Evolutionary conservation across 345 rosid genomes (phyloP).

Genomic region (Rhizophora mangle): DNA sequence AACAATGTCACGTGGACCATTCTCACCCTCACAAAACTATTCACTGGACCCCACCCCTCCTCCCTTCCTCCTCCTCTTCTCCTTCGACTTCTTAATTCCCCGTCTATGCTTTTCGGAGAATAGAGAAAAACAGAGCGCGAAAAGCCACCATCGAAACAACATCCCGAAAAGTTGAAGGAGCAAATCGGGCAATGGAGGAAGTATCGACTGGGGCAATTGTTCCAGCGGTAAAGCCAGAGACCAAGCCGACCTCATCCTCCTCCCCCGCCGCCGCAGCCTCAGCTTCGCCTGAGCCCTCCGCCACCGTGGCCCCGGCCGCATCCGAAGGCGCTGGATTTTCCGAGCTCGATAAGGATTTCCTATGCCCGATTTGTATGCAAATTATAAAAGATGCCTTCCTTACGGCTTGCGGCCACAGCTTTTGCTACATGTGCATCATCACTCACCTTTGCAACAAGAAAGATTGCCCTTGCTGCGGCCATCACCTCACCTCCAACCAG

Average conservation of each 20-base stretch:
- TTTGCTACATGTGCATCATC: slow-evolving; percentile 93
- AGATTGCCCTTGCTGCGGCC: slow-evolving; percentile 94
- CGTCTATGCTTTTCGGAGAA: not conserved
- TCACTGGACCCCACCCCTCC: slow-evolving; percentile 17
- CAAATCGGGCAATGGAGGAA: slow-evolving; percentile 21
- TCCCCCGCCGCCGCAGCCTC: no score
- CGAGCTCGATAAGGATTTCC: slow-evolving; percentile 62
- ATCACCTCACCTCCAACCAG: slow-evolving; percentile 67
- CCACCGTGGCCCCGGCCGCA: slow-evolving; percentile 14
- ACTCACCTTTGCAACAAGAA: slow-evolving; percentile 90
- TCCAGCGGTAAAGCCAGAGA: slow-evolving; percentile 26
- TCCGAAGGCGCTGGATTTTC: slow-evolving; percentile 7
- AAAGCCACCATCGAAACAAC: not conserved
- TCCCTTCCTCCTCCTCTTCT: not conserved
- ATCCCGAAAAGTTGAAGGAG: not conserved
- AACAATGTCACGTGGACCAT: slow-evolving; percentile 18
- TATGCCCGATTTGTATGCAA: slow-evolving; percentile 98
- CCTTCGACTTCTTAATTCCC: not conserved
- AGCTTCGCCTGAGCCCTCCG: not conserved
- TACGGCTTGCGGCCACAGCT: slow-evolving; percentile 96
- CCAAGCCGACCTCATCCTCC: slow-evolving; percentile 17
- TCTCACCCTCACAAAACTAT: slow-evolving; percentile 18
- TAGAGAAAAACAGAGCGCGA: not conserved
- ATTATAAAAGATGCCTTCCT: slow-evolving; percentile 90
- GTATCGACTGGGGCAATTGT: slow-evolving; percentile 26